Conservation (phyloP, 768 basidiomycete genomes). For the Lyophyllum decastes region DNA sequence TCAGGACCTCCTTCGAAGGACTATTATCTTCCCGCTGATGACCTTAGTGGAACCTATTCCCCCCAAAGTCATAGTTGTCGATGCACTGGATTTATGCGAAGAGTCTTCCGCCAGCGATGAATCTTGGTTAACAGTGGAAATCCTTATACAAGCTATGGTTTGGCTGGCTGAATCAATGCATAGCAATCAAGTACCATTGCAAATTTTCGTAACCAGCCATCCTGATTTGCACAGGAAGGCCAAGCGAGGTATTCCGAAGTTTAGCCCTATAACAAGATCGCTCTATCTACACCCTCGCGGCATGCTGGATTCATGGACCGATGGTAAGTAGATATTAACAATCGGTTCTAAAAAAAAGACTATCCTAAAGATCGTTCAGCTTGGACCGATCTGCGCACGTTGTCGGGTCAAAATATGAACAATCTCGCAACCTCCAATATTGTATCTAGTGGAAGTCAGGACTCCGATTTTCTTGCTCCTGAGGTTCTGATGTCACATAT, state of each 20-base stretch:
- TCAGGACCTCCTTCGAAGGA: slow-evolving; percentile 13
- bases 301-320: slow-evolving; percentile 14
- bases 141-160: slow-evolving; percentile 15
- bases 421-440: background rate
- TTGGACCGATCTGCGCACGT: slow-evolving; percentile 12
- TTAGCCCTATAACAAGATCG: slow-evolving; percentile 9
- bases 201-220: slow-evolving; percentile 14
- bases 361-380: background rate
- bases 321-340: slow-evolving; percentile 8
- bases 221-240: slow-evolving; percentile 14
- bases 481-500: slow-evolving; percentile 13
- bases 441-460: background rate
- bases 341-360: background rate
- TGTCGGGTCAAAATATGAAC: background rate
- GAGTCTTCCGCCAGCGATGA: slow-evolving; percentile 1
- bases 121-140: slow-evolving; percentile 15
- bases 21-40: slow-evolving; percentile 16
- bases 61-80: slow-evolving; percentile 17
- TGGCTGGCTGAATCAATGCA: slow-evolving; percentile 18
- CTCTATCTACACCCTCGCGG: slow-evolving; percentile 14
- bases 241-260: slow-evolving; percentile 13
- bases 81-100: slow-evolving; percentile 13
- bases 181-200: slow-evolving; percentile 13
- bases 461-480: slow-evolving; percentile 8
- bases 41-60: slow-evolving; percentile 8